These are phyloP conservation scores for Eutrema heterophyllum DNA, from an alignment of 345 rosid species.

Conservation along the genomic window DNA sequence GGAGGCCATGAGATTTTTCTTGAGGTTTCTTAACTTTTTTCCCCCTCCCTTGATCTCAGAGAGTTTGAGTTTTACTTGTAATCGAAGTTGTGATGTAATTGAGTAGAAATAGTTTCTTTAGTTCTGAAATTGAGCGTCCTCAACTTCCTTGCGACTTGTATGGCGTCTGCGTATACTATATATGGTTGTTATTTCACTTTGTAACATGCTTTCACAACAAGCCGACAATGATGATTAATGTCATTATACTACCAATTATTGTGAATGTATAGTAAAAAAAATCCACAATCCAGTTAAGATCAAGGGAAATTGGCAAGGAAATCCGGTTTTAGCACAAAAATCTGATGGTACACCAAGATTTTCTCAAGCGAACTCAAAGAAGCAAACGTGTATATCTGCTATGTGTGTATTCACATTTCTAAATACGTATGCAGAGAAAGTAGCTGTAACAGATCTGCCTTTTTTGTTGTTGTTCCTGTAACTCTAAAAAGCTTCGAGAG, in stretches of 20 bases:
- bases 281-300: slow-evolving; percentile 7
- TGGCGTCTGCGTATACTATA: not conserved
- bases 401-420: slow-evolving; percentile 19
- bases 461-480: slow-evolving; percentile 13
- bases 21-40: not conserved
- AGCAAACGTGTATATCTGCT: slow-evolving; percentile 20
- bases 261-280: not conserved
- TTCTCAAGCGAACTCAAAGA: slow-evolving; percentile 19
- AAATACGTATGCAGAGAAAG: slow-evolving; percentile 16
- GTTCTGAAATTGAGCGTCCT: not conserved
- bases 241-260: not conserved
- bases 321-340: slow-evolving; percentile 23
- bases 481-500: slow-evolving; percentile 55
- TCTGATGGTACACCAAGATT: slow-evolving; percentile 19
- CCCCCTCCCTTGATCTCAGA: slow-evolving; percentile 9
- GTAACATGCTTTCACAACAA: slow-evolving; percentile 11
- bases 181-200: slow-evolving; percentile 5
- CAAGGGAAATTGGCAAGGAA: not conserved
- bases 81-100: slow-evolving; percentile 22
- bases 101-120: slow-evolving; percentile 11
- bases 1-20: slow-evolving; percentile 4
- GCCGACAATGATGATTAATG: not conserved
- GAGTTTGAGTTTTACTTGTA: slow-evolving; percentile 15
- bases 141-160: not conserved
- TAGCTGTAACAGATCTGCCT: slow-evolving; percentile 41